These are phyloP conservation scores for Linnemannia schmuckeri DNA, from an alignment of 192 early-diverging fungal genomes.

Conservation along the genomic window DNA sequence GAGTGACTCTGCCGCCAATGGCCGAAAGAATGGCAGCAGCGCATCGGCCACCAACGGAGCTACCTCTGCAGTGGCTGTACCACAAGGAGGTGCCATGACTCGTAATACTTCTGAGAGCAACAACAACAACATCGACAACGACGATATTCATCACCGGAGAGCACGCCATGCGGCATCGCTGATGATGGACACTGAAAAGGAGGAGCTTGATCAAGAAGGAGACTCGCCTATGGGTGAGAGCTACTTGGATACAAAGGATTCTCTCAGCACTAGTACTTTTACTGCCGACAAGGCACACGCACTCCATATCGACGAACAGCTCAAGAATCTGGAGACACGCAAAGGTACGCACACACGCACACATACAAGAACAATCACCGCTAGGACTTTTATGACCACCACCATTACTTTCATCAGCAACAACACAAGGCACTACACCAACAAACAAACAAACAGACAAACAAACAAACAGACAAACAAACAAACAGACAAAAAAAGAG, in stretches of 20 bases:
- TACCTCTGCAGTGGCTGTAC: neutral
- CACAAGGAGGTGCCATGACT: constrained; percentile 39
- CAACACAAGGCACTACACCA: neutral
- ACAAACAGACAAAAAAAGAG: neutral
- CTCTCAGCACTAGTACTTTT: constrained; percentile 19
- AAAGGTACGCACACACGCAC: constrained; percentile 31
- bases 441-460: too few relatives aligned
- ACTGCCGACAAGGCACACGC: constrained; percentile 44
- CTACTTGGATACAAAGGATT: constrained; percentile 10
- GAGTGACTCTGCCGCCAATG: constrained; percentile 13
- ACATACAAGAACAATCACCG: neutral
- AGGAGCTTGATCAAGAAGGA: constrained; percentile 44
- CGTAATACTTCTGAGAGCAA: constrained; percentile 19
- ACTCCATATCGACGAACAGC: constrained; percentile 47
- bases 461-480: too few relatives aligned
- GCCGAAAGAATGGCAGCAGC: constrained; percentile 14
- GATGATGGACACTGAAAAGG: constrained; percentile 30
- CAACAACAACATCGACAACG: neutral
- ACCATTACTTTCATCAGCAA: neutral
- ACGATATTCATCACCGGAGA: constrained; percentile 21
- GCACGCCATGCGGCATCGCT: constrained; percentile 11
- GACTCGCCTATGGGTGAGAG: constrained; percentile 55
- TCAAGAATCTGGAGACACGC: constrained; percentile 55
- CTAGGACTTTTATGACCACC: neutral
- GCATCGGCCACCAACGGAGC: neutral